Evolutionary conservation across 768 basidiomycete genomes (phyloP), one percentile per base, ranked within the genome.

Genomic region (Psilocybe azurescens): DNA sequence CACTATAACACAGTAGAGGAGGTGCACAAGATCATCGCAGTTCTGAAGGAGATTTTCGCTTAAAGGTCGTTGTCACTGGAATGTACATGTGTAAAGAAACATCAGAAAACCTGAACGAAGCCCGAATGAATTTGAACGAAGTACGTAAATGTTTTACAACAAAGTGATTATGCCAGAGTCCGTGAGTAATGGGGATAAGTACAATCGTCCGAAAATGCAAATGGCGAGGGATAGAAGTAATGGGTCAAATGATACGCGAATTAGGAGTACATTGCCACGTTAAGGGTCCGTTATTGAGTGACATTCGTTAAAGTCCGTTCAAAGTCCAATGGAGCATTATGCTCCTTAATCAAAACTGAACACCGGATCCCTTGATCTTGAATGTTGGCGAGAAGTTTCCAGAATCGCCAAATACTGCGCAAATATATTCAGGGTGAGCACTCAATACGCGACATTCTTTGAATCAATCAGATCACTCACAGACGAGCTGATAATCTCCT

Each of bases 1-100:
- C 92, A 93, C 66, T 91, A 93, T 67, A 92, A 93, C 68, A 93
- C 91, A 0, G 77, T 89, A 3, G 82, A 86, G 60, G 90, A 93
- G 67, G 89, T 91, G 1, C 72, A 85, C 57, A 76, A 65, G 67
- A 87, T 93, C 63, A 81, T 91, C 32, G 74, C 74, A 0, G 73
- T 87, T 51, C 70, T 90, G 58, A 80, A 83, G 62, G 84, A 86
- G 63, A 74, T 84, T n/a, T 16, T 44, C n/a, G 41, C 41, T 44
- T 44, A n/a, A 44, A 44, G 0, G 24, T 5, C 41, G 14, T 44
- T 44, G 1, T 8, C 14, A 13, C 8, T 44, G n/a, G 41, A 3
- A 56, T 47, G 13, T 8, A 3, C 18, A 52, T 46, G 49, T 33
- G 60, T 30, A 29, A 52, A 57, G 54, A 30, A 41, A 24, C 3